Base-by-base conservation (phyloP, 1,139 yeast genomes). In the Ogataea hybrid region DNA sequence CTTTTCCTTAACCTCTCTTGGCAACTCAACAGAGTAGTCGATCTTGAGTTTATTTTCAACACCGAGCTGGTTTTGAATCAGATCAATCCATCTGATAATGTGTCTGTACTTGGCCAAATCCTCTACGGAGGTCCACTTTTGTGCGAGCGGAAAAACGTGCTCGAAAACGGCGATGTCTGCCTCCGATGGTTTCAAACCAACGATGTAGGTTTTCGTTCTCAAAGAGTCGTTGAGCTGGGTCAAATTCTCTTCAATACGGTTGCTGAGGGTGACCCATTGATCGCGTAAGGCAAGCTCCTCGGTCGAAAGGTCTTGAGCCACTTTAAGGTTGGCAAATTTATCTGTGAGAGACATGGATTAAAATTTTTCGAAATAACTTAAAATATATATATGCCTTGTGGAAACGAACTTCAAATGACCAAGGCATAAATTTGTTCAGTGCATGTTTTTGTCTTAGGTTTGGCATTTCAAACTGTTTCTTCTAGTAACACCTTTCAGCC, bases 31-130 rank as follows among this genome's bases (percentile, higher is more conserved):
- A 4, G 33, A 28, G 18, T 29, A 29, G 16, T 39, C 34, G 30
- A 39, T 34, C 30, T 29, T 17, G 22, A 39, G 37, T 33, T 39
- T 39, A 25, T 33, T 12, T 14, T 33, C 42, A 20, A 39, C 31
- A 12, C 42, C 42, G 47, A 73, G 65, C 22, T 79, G 70, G 61
- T 81, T 78, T 70, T 92, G 97, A 49, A 92, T 69, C 57, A 86
- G 76, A 58, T 89, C 96, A 18, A 78, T 77, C 97, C 97, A 92
- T 75, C 97, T 84, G 50, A 88, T 69, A 49, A 89, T 72, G 65
- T 90, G 97, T 74, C 97, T 85, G 62, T 67, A 66, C 39, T 66
- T 63, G 40, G 78, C 75, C 47, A 75, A 54, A 46, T 81, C 79
- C 32, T 79, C 81, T 27, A 70, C 67, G 32, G 77, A 59, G 17